Percentiles rank a stretch among this genome's conserved stretches.
Conservation (phyloP, 805 yeast genomes). For the Ogataea allantospora region DNA sequence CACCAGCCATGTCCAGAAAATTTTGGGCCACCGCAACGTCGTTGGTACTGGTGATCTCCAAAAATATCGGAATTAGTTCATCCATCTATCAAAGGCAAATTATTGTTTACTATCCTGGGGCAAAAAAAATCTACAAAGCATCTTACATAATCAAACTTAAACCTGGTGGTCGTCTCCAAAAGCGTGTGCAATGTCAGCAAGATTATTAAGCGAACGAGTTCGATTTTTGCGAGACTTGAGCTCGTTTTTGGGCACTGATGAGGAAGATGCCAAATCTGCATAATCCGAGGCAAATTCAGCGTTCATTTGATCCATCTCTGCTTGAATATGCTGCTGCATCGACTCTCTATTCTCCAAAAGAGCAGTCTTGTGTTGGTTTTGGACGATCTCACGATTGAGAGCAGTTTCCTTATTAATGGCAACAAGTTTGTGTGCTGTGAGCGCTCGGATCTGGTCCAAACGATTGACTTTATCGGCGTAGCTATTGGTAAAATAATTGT, state of each 20-base stretch:
- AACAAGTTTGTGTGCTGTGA: slow-evolving; percentile 17
- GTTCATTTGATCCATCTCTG: slow-evolving; percentile 19
- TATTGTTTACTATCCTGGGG: not conserved
- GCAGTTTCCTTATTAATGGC: slow-evolving; percentile 12
- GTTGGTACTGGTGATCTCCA: slow-evolving; percentile 77
- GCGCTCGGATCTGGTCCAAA: slow-evolving; percentile 12
- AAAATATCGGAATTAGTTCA: slow-evolving; percentile 64
- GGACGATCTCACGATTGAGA: slow-evolving; percentile 9
- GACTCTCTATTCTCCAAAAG: slow-evolving; percentile 24
- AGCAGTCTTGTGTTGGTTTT: slow-evolving; percentile 14
- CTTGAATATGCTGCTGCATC: slow-evolving; percentile 13
- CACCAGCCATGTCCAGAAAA: slow-evolving; percentile 75
- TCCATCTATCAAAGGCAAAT: slow-evolving; percentile 21
- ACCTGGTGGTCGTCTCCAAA: slow-evolving; percentile 4
- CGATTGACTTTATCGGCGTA: slow-evolving; percentile 12
- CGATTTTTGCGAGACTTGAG: slow-evolving; percentile 10
- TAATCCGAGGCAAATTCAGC: slow-evolving; percentile 10
- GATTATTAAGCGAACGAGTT: slow-evolving; percentile 14
- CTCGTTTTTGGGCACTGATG: slow-evolving; percentile 7
- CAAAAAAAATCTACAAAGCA: not conserved
- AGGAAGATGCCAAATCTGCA: not conserved
- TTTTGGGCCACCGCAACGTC: slow-evolving; percentile 69
- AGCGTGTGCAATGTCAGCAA: slow-evolving; percentile 15
- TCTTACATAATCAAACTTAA: slow-evolving; percentile 4
- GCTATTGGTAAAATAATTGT: slow-evolving; percentile 15